Percentiles rank a stretch among this genome's conserved stretches.
These are phyloP conservation scores for Lasiosphaeria hispida DNA, from an alignment of 495 filamentous ascomycete species.

Conservation along the genomic window DNA sequence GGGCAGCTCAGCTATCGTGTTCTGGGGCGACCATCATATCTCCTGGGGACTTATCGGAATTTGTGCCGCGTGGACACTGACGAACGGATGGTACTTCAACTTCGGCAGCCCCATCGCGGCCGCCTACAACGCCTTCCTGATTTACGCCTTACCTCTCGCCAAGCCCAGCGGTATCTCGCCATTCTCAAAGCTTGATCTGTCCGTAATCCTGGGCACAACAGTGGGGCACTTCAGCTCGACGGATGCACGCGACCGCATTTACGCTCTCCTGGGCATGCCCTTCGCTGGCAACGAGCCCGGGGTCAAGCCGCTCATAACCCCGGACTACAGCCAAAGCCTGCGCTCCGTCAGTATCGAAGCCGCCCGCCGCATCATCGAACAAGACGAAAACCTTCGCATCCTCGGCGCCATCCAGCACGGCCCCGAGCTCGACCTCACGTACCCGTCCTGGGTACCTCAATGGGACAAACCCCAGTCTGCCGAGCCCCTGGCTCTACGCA, in stretches of 20 bases:
- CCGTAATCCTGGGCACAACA: conserved; percentile 10
- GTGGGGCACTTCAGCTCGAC: conserved; percentile 9
- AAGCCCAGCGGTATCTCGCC: conserved; percentile 3
- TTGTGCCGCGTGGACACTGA: conserved; percentile 14
- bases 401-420: conserved; percentile 14
- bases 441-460: conserved; percentile 11
- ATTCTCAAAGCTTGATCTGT: conserved; percentile 15
- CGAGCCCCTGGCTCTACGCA: conserved; percentile 7
- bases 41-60: conserved; percentile 14
- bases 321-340: conserved; percentile 9
- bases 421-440: conserved; percentile 3
- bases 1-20: conserved; percentile 1
- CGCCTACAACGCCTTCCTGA: conserved; percentile 16
- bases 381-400: conserved; percentile 12
- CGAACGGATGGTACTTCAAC: conserved; percentile 5
- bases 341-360: conserved; percentile 4
- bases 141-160: conserved; percentile 12
- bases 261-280: conserved; percentile 13
- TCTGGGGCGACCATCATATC: conserved; percentile 16
- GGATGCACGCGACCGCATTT: conserved; percentile 15
- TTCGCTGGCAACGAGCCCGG: conserved; percentile 15
- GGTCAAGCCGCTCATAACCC: background rate
- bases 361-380: conserved; percentile 4
- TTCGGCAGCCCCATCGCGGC: conserved; percentile 2
- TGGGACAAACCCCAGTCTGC: conserved; percentile 9